Base-by-base conservation (phyloP, 208 protist species). In the Willaertia magna region DNA sequence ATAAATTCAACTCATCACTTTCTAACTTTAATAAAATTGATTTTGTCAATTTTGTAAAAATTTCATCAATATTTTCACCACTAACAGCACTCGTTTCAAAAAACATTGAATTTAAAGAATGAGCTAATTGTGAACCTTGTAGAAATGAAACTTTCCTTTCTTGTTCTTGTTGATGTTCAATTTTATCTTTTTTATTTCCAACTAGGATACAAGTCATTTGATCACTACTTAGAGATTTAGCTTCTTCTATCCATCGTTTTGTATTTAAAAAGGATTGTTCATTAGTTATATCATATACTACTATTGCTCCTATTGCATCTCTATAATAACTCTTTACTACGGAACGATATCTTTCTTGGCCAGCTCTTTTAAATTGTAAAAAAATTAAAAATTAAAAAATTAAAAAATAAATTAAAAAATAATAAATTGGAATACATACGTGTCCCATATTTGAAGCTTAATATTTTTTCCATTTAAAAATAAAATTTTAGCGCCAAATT, bases 401-500 rank as follows among this genome's bases (percentile, higher is more conserved):
- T n/a, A n/a, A n/a, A n/a, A n/a, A n/a, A n/a, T n/a, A n/a, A n/a
- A n/a, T n/a, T n/a, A n/a, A n/a, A 83, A 99, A 97, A 22, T 99
- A 93, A 91, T 59, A n/a, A n/a, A n/a, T 14, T n/a, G 14, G 4
- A 4, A 7, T 34, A 67, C 74, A 12, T 78, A 78, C 74, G 96
- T 98, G 87, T 98, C 96, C 96, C 96, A 98, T 88, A 98, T 98
- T 88, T 98, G 96, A 47, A 98, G 89, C 89, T 99, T 99, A 74
- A 99, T 94, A 82, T 93, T 96, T 47, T 93, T 92, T 74, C 93
- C 94, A 42, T 86, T 89, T 7, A 97, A 86, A 55, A 98, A 93
- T 39, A 97, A 89, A 52, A 98, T 94, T 87, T 97, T 94, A 0
- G 97, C 96, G 40, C 97, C 97, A 90, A 98, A 99, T 88, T 99